phyloP scores from a whole-genome alignment of 139 green algal genomes.

The Diplosphaera chodatii region DNA sequence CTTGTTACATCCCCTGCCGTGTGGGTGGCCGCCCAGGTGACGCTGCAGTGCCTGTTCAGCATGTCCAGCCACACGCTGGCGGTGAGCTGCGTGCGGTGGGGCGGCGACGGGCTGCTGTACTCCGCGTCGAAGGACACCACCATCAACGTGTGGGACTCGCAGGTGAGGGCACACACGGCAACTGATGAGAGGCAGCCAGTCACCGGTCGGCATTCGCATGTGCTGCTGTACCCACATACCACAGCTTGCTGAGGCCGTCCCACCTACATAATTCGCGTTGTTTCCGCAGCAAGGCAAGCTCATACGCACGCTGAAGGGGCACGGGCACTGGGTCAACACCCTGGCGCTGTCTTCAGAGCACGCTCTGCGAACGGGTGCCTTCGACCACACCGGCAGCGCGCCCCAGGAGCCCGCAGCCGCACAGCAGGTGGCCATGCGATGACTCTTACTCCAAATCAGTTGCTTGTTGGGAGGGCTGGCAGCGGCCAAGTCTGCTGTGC shows the following conservation, averaged over 20 bases:
- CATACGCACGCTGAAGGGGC: constrained; percentile 73
- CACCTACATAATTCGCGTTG: too few species aligned
- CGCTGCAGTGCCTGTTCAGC: constrained; percentile 38
- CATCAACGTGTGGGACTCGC: constrained; percentile 85
- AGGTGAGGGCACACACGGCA: constrained; percentile 28
- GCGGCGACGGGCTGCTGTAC: constrained; percentile 90
- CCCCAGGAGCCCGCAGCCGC: constrained; percentile 32
- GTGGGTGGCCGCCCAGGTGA: too few species aligned
- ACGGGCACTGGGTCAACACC: constrained; percentile 98
- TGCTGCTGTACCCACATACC: too few species aligned
- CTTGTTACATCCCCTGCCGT: too few species aligned
- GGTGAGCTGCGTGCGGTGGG: constrained; percentile 85
- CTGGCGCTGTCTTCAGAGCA: constrained; percentile 84
- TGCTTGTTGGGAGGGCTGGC: too few species aligned
- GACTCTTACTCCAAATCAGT: too few species aligned
- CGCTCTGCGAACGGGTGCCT: constrained; percentile 82
- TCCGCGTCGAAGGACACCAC: constrained; percentile 70
- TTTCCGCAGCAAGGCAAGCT: constrained; percentile 63
- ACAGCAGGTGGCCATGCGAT: constrained; percentile 20
- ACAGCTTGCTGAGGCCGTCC: too few species aligned
- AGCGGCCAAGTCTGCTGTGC: too few species aligned
- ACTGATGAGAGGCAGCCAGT: too few species aligned
- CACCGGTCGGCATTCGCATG: too few species aligned
- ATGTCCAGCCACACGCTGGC: constrained; percentile 59
- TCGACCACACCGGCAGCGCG: constrained; percentile 77